Percentiles rank a stretch among this genome's conserved stretches.
Evolutionary conservation across 805 yeast genomes (phyloP).

Genomic region (Pichia cabralensis): DNA sequence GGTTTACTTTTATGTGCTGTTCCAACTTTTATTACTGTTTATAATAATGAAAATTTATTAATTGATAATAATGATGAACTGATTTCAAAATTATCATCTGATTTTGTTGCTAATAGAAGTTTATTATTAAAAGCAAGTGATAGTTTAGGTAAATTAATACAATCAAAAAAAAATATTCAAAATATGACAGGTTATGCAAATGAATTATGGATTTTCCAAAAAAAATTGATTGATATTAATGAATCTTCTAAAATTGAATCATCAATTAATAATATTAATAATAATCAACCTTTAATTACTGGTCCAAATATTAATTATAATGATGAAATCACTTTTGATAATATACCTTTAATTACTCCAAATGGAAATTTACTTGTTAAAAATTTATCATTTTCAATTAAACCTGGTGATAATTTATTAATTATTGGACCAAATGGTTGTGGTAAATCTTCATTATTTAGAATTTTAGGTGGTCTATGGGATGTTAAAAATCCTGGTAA

Average conservation of each 20-base stretch:
- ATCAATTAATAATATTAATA: conserved; percentile 5
- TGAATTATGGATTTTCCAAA: conserved; percentile 62
- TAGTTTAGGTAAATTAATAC: conserved; percentile 78
- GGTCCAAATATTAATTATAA: conserved; percentile 33
- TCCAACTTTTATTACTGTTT: conserved; percentile 54
- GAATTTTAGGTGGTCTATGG: conserved; percentile 92
- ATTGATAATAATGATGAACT: conserved; percentile 33
- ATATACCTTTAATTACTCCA: conserved; percentile 81
- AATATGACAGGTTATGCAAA: conserved; percentile 76
- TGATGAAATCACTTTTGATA: conserved; percentile 57
- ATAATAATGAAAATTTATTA: conserved; percentile 29
- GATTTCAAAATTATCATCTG: conserved; percentile 46
- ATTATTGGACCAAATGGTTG: conserved; percentile 96
- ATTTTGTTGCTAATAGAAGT: conserved; percentile 81
- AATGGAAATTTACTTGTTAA: conserved; percentile 63
- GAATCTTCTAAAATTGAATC: conserved; percentile 17
- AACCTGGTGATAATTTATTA: conserved; percentile 74
- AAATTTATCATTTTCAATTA: conserved; percentile 57
- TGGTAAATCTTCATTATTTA: conserved; percentile 86
- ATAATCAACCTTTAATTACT: conserved; percentile 17
- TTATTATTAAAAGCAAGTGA: conserved; percentile 76
- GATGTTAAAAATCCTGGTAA: conserved; percentile 52
- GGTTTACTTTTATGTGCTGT: conserved; percentile 82
- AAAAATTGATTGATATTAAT: conserved; percentile 44
- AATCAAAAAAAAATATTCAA: conserved; percentile 73